phyloP scores from a whole-genome alignment of 139 green algal genomes.

The Coelastrella sp. region DNA sequence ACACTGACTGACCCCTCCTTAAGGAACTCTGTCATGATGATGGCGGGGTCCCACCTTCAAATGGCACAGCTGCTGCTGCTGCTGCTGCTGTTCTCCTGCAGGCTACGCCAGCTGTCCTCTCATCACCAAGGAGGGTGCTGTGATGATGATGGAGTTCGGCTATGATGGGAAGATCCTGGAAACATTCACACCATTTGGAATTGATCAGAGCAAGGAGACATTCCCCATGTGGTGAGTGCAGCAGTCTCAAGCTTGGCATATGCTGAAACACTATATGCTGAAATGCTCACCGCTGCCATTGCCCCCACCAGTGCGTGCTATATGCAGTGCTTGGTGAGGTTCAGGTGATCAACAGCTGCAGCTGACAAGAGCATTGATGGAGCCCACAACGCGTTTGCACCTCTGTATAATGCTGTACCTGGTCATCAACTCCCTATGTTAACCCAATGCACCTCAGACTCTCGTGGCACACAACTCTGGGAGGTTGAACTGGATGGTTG shows the following conservation, averaged over 20 bases:
- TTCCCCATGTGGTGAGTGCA: conserved; percentile 19
- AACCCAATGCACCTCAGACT: too few relatives aligned
- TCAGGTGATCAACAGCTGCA: too few relatives aligned
- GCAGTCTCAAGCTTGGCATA: not conserved
- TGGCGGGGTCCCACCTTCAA: not conserved
- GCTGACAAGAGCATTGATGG: too few relatives aligned
- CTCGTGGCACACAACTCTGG: not conserved
- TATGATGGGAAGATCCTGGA: conserved; percentile 36
- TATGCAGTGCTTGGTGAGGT: not conserved
- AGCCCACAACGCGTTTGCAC: too few relatives aligned
- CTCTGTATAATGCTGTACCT: too few relatives aligned
- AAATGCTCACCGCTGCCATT: not conserved
- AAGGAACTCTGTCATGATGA: not conserved
- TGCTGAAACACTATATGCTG: not conserved
- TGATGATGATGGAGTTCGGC: conserved; percentile 48
- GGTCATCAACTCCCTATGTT: too few relatives aligned
- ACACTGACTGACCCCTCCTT: too few relatives aligned
- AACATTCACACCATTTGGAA: conserved; percentile 28
- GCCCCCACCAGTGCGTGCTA: not conserved
- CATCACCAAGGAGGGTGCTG: not conserved
- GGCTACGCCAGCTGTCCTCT: not conserved
- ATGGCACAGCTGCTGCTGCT: not conserved
- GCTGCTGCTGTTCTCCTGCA: not conserved
- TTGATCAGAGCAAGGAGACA: conserved; percentile 32
- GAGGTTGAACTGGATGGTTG: not conserved